Conservation (phyloP, 1,139 yeast genomes). For the Pichia sp. region DNA sequence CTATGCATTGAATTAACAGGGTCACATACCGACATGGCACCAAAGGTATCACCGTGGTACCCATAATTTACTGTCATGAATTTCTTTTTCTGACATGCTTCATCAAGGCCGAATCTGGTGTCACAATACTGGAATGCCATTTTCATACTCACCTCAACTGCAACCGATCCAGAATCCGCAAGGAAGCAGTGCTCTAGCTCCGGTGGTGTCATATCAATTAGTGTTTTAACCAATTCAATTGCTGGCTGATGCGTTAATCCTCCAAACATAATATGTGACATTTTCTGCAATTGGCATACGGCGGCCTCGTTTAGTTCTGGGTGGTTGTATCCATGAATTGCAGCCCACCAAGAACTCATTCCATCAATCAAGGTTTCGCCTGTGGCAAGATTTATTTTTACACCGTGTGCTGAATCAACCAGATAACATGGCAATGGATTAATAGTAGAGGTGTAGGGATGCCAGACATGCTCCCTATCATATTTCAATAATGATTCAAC, state of each 20-base stretch:
- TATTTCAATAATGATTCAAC: slow-evolving; percentile 20
- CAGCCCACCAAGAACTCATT: slow-evolving; percentile 38
- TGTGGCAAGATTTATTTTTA: slow-evolving; percentile 23
- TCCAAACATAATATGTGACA: slow-evolving; percentile 36
- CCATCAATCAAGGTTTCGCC: slow-evolving; percentile 30
- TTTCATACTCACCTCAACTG: slow-evolving; percentile 49
- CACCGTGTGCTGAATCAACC: slow-evolving; percentile 30
- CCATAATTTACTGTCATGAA: slow-evolving; percentile 49
- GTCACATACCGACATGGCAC: slow-evolving; percentile 45
- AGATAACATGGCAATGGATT: slow-evolving; percentile 31
- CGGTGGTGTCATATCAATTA: slow-evolving; percentile 27
- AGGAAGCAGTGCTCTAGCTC: slow-evolving; percentile 30
- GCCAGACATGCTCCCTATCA: slow-evolving; percentile 34
- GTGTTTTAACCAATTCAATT: slow-evolving; percentile 23
- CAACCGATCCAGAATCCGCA: slow-evolving; percentile 48
- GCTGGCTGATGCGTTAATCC: slow-evolving; percentile 35
- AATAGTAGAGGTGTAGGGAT: slow-evolving; percentile 33
- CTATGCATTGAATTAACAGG: slow-evolving; percentile 34
- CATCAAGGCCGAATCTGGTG: slow-evolving; percentile 30
- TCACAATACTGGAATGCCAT: slow-evolving; percentile 52
- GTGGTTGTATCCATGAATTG: slow-evolving; percentile 34
- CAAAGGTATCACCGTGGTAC: slow-evolving; percentile 56
- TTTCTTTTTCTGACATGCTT: slow-evolving; percentile 41
- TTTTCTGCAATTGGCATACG: slow-evolving; percentile 23
- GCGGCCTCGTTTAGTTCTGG: slow-evolving; percentile 31